A percentile compares a stretch with the other conserved stretches of the same genome.
These are phyloP conservation scores for Aspergillus hiratsukae DNA, from an alignment of 2,329 filamentous ascomycete genomes.

Conservation along the genomic window DNA sequence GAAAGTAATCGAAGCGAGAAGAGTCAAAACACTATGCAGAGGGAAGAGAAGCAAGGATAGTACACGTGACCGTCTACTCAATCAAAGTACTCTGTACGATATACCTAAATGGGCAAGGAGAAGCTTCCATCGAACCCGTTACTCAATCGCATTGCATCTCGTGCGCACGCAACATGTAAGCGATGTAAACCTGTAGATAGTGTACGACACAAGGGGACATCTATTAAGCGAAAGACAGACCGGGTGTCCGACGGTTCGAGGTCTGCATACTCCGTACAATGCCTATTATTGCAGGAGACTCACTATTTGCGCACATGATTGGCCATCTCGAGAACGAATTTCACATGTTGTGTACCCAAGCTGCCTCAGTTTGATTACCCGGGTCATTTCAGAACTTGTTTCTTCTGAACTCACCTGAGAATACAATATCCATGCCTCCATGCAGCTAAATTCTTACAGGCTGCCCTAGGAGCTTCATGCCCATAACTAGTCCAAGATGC, in stretches of 20 bases:
- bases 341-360: background rate
- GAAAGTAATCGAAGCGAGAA: background rate
- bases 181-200: background rate
- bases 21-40: background rate
- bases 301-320: background rate
- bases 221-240: background rate
- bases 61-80: background rate
- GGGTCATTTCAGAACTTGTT: background rate
- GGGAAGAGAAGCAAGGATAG: background rate
- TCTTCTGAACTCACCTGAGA: background rate
- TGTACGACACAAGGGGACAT: background rate
- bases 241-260: background rate
- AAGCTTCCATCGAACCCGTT: background rate
- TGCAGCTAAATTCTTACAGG: no score
- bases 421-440: background rate
- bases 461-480: no score
- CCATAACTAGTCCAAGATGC: no score
- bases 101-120: background rate
- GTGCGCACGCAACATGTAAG: background rate
- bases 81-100: background rate
- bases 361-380: background rate
- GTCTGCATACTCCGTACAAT: background rate
- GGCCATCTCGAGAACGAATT: background rate
- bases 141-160: background rate
- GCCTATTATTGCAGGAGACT: background rate